These are phyloP conservation scores for Kuraishia capsulata DNA, from an alignment of 805 yeast genomes.

Conservation along the genomic window DNA sequence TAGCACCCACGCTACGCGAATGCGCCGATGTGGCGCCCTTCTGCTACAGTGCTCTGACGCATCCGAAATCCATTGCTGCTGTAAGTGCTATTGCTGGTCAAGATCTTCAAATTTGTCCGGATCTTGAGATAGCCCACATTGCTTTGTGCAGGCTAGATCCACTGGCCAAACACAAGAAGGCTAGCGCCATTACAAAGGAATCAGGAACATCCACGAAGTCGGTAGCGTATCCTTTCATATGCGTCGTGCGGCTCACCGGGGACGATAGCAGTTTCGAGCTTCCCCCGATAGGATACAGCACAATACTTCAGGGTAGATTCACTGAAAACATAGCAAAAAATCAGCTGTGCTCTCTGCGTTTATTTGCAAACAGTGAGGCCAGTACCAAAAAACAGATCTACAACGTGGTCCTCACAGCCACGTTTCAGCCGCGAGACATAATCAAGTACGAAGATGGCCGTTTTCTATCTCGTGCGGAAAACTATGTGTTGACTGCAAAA, in stretches of 20 bases:
- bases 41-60: slow-evolving; percentile 42
- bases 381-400: slow-evolving; percentile 1
- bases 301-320: slow-evolving; percentile 29
- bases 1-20: slow-evolving; percentile 18
- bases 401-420: slow-evolving; percentile 15
- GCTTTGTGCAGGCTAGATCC: slow-evolving; percentile 5
- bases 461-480: slow-evolving; percentile 1
- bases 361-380: neutral
- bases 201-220: neutral
- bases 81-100: slow-evolving; percentile 43
- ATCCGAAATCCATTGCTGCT: slow-evolving; percentile 37
- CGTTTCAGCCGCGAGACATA: slow-evolving; percentile 16
- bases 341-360: slow-evolving; percentile 2
- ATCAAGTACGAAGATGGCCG: slow-evolving; percentile 13
- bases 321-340: slow-evolving; percentile 32
- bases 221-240: slow-evolving; percentile 20
- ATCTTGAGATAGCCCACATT: slow-evolving; percentile 43
- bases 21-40: slow-evolving; percentile 31
- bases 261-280: slow-evolving; percentile 1
- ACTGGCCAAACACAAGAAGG: neutral
- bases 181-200: too few relatives aligned
- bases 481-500: neutral
- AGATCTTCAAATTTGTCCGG: slow-evolving; percentile 35
- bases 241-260: slow-evolving; percentile 12
- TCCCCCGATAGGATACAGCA: slow-evolving; percentile 26